Percentiles rank a stretch among this genome's conserved stretches.
Evolutionary conservation across 805 yeast species (phyloP).

Genomic region (Clavispora santaluciae): DNA sequence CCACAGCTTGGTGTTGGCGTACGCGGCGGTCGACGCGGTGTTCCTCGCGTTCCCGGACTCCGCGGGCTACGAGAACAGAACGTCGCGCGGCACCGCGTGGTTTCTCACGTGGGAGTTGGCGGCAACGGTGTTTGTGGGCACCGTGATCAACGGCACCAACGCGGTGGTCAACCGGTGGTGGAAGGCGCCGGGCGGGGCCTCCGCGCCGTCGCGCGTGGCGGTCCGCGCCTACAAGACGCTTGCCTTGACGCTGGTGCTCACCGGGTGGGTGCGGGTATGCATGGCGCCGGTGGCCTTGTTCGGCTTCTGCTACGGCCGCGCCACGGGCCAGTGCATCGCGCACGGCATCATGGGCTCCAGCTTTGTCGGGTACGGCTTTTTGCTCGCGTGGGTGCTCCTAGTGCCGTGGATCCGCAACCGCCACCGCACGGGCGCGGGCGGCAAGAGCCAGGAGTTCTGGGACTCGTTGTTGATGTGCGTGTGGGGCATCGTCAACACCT

Average conservation of each 20-base stretch:
- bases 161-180: conserved; percentile 27
- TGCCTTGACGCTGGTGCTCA: conserved; percentile 43
- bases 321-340: conserved; percentile 93
- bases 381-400: conserved; percentile 60
- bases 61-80: conserved; percentile 60
- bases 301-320: conserved; percentile 80
- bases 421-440: conserved; percentile 13
- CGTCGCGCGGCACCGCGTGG: conserved; percentile 68
- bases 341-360: conserved; percentile 97
- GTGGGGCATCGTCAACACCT: conserved; percentile 94
- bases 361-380: conserved; percentile 73
- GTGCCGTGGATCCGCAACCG: conserved; percentile 70
- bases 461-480: conserved; percentile 75
- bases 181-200: conserved; percentile 1
- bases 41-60: conserved; percentile 60
- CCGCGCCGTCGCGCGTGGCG: conserved; percentile 9
- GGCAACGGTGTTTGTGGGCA: conserved; percentile 49
- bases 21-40: conserved; percentile 52
- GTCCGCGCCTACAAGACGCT: conserved; percentile 34
- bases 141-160: conserved; percentile 50
- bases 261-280: conserved; percentile 77
- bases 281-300: conserved; percentile 79
- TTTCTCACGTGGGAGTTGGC: conserved; percentile 46
- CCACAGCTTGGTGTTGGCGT: conserved; percentile 20
- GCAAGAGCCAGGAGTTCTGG: conserved; percentile 70